Base-by-base conservation (phyloP, 768 basidiomycete species). In the Collybia nuda region DNA sequence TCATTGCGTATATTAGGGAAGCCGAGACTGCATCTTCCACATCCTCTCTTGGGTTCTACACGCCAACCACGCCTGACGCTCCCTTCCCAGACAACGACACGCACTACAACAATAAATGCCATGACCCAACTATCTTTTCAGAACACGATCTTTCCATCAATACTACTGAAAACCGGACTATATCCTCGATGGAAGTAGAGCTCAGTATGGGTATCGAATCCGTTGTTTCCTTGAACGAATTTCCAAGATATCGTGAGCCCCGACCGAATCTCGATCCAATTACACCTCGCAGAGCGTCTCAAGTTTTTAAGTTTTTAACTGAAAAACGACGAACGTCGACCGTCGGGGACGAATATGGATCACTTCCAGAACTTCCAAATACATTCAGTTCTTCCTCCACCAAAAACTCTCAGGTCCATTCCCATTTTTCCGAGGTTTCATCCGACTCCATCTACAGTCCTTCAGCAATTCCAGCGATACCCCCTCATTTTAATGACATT, bases 171-270 rank as follows among this genome's bases (percentile, higher is more conserved):
- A 70, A 77, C 58, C 77, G 78, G 3, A 74, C 74, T 18, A 83
- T 89, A 40, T 86, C 86, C 5, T 92, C 89, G 0, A 76, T 90
- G 70, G 84, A 86, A 51, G 90, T 90, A 3, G 88, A 90, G 60
- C 71, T 82, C 44, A 88, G 87, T 62, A 68, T 72, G 17, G 37
- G 37, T 11, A 67, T 72, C 19, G 79, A 83, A 46, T 65, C 62
- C n/a, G 63, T 66, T 37, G 60, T 66, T 17, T 62, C 65, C 9
- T 51, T 65, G 40, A 59, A 64, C 9, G 52, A 59, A 48, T 51
- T 52, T 41, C 50, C 37, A 45, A 59, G 58, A 41, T 48, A 53
- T 29, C 62, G 61, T 35, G 56, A 49, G 28, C 70, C 75, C 11
- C 72, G 76, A 53, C 56, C 52, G 21, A 60, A 54, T 47, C 59